Percentiles rank a stretch among this genome's conserved stretches.
Conservation (phyloP, 2,329 filamentous ascomycete species). For the Fusarium sp. region DNA sequence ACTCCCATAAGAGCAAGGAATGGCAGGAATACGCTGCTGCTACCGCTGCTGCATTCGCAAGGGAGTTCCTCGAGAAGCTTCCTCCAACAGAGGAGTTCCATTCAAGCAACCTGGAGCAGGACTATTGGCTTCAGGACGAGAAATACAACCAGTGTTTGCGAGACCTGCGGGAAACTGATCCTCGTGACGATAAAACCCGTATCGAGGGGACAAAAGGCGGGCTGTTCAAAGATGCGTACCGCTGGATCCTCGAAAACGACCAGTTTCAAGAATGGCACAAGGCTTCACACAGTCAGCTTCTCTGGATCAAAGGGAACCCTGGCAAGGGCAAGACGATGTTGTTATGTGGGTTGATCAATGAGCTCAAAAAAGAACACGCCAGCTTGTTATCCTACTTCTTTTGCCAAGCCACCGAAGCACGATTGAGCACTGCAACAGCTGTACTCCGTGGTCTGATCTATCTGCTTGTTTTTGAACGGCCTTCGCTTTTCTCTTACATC, state of each 20-base stretch:
- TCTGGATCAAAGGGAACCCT: constrained; percentile 54
- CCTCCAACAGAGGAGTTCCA: rapidly evolving
- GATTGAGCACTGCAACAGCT: not conserved
- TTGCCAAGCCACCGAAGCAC: not conserved
- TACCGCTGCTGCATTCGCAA: not conserved
- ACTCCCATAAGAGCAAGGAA: not conserved
- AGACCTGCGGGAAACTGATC: constrained; percentile 47
- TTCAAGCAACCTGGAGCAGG: no score
- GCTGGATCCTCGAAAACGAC: constrained; percentile 50
- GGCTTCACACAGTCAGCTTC: constrained; percentile 23
- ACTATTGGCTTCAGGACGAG: not conserved
- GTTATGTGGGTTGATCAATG: constrained; percentile 51
- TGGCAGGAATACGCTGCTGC: not conserved
- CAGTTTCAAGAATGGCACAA: constrained; percentile 33
- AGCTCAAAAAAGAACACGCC: rapidly evolving
- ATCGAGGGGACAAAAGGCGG: constrained; percentile 52
- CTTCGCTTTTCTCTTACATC: rapidly evolving
- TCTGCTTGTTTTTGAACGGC: not conserved
- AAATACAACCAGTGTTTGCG: constrained; percentile 32
- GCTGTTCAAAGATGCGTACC: constrained; percentile 48
- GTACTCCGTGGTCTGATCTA: not conserved
- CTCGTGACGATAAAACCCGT: constrained; percentile 49
- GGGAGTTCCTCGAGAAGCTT: not conserved
- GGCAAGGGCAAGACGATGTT: constrained; percentile 60
- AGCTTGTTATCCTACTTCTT: not conserved